Evolutionary conservation across 176 grass and related monocot genomes (phyloP).

Genomic region (Eleusine indica): DNA sequence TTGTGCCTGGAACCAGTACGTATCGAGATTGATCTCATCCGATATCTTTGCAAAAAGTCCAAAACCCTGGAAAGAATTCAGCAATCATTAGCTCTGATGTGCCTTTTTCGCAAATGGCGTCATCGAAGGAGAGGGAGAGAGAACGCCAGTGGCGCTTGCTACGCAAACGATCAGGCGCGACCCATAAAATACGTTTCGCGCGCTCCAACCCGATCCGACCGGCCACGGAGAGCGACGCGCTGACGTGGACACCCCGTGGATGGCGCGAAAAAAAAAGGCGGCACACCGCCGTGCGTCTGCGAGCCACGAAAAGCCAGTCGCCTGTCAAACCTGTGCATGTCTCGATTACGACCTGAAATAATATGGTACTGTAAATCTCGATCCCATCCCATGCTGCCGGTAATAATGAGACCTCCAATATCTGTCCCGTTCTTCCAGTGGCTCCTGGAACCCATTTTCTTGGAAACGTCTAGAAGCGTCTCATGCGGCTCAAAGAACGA

Average conservation of each 20-base stretch:
- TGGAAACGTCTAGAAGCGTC: not conserved
- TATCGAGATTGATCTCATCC: not conserved
- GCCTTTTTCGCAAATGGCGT: not conserved
- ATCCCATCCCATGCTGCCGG: not conserved
- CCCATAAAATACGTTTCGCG: not conserved
- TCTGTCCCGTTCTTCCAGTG: not conserved
- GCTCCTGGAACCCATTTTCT: not conserved
- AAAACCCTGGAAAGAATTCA: too few relatives aligned
- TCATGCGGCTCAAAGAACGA: not conserved
- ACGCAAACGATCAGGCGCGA: not conserved
- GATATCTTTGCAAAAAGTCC: not conserved
- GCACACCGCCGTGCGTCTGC: conserved; percentile 27
- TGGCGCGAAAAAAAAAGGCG: not conserved
- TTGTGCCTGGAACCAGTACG: not conserved
- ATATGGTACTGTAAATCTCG: not conserved
- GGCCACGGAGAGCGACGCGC: conserved; percentile 32
- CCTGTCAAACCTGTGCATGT: not conserved
- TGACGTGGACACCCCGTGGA: not conserved
- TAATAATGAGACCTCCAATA: not conserved
- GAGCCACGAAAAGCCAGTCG: not conserved
- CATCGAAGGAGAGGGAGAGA: not conserved
- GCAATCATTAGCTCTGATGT: conserved; percentile 2
- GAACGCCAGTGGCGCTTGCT: too few relatives aligned
- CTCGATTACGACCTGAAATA: not conserved
- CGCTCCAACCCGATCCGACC: not conserved